Base-by-base conservation (phyloP, 495 filamentous ascomycete genomes). In the Bacidia gigantensis region DNA sequence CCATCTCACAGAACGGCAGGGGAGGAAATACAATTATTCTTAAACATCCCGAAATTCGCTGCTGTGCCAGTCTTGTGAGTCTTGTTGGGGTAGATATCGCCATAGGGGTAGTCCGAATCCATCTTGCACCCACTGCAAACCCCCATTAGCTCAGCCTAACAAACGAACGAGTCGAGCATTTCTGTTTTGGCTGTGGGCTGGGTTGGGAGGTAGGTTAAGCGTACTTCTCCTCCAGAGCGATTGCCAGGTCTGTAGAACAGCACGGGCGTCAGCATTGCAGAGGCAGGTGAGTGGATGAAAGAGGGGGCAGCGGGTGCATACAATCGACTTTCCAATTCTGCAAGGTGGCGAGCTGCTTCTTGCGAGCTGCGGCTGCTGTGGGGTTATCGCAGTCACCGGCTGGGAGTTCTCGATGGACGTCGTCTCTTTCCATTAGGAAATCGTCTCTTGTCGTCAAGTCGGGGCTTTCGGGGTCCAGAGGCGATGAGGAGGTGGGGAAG, bases 21-120 rank as follows among this genome's bases (percentile, higher is more conserved):
- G n/a, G n/a, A n/a, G n/a, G n/a, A n/a, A n/a, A n/a, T 1, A 29
- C 48, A 50, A 38, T 50, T 50, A 11, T 50, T 50, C 48, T 50
- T 50, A 26, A 50, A 50, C 14, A 50, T 20, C 14, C 48, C 48
- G 23, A 32, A 50, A 26, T 50, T 50, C 14, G 48, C 48, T n/a
- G 48, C 48, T 17, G 42, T 26, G 17, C 49, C 49, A 10, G 32
- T 51, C 35, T 51, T 51, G n/a, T 25, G 25, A 5, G 44, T 20
- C 44, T 22, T 22, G 12, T 46, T 25, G 14, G 44, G 20, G 21
- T 46, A 11, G 14, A 46, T 22, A 25, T 46, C 44, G 12, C 44
- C 44, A 5, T 20, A 14, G 2, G 44, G 44, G 21, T 24, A 46
- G 0, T 21, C 44, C n/a, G 44, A n/a, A 12, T 12, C 2, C 10